Conservation (phyloP, 2,329 filamentous ascomycete species). For the Chrysoporthe cubensis region DNA sequence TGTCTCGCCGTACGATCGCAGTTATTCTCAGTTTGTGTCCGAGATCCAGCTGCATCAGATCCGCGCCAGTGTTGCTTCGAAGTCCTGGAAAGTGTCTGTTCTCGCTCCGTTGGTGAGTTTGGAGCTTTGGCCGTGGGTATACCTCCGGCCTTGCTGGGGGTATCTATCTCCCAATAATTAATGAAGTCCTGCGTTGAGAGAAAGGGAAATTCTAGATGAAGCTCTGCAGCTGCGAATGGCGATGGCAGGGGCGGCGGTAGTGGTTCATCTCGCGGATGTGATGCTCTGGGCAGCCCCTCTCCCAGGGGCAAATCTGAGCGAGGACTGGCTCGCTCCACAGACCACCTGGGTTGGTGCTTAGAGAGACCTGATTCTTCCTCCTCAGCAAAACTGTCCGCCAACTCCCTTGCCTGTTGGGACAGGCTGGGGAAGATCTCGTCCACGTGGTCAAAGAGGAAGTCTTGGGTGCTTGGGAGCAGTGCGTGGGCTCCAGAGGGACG, state of each 20-base stretch:
- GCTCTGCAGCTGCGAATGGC: not conserved
- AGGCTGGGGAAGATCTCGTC: slow-evolving; percentile 61
- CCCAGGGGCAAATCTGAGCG: slow-evolving; percentile 31
- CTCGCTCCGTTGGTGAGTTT: not conserved
- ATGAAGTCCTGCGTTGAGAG: slow-evolving; percentile 52
- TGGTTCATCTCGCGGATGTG: not conserved
- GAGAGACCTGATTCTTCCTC: slow-evolving; percentile 24
- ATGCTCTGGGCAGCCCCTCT: not conserved
- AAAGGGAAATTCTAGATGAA: slow-evolving; percentile 36
- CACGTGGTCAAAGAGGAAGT: slow-evolving; percentile 52
- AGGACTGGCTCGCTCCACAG: not conserved
- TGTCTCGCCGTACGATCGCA: not conserved
- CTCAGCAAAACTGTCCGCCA: slow-evolving; percentile 44
- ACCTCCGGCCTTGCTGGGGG: slow-evolving; percentile 26
- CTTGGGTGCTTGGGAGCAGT: slow-evolving; percentile 52
- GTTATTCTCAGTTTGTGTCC: not conserved
- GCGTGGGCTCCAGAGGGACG: not conserved
- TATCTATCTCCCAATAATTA: slow-evolving; percentile 49
- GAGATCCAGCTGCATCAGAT: not conserved
- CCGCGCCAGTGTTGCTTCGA: not conserved
- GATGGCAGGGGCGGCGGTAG: not conserved
- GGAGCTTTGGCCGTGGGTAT: not conserved
- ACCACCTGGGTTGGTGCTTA: not conserved
- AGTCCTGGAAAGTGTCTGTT: not conserved
- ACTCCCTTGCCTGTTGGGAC: slow-evolving; percentile 58